A percentile compares a stretch with the other conserved stretches of the same genome.
phyloP scores from a whole-genome alignment of 1,284 basidiomycete species.

The Coniferiporia weirii region DNA sequence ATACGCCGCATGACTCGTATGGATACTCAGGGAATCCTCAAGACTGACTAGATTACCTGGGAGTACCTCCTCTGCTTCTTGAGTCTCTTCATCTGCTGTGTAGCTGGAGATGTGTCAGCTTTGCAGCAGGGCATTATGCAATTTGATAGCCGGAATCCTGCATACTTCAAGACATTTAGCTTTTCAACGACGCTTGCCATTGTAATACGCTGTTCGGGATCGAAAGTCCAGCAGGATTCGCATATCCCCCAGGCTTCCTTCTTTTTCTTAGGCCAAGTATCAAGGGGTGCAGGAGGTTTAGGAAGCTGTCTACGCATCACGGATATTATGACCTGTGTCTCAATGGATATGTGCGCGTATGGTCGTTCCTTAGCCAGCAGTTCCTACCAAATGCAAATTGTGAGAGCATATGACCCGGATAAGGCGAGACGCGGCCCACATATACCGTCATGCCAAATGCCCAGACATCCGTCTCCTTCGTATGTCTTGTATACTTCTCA shows the following conservation, averaged over 20 bases:
- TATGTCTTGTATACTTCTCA: not conserved
- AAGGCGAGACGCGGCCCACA: not conserved
- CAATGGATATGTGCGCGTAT: not conserved
- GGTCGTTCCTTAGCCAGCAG: slow-evolving; percentile 1
- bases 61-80: too few species aligned
- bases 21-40: too few species aligned
- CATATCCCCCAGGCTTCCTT: not conserved
- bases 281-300: too few species aligned
- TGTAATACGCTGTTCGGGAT: not conserved
- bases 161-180: not conserved
- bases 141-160: too few species aligned
- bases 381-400: too few species aligned
- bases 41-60: too few species aligned
- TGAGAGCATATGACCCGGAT: too few species aligned
- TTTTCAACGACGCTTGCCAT: not conserved
- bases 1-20: too few species aligned
- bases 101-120: too few species aligned
- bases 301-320: not conserved
- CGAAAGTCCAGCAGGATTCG: not conserved
- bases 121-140: too few species aligned
- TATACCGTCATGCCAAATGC: slow-evolving; percentile 12
- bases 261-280: not conserved
- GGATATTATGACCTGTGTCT: not conserved
- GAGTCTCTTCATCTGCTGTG: too few species aligned
- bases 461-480: slow-evolving; percentile 10